Evolutionary conservation across 768 basidiomycete genomes (phyloP).

Genomic region (Phanerochaete sordida): DNA sequence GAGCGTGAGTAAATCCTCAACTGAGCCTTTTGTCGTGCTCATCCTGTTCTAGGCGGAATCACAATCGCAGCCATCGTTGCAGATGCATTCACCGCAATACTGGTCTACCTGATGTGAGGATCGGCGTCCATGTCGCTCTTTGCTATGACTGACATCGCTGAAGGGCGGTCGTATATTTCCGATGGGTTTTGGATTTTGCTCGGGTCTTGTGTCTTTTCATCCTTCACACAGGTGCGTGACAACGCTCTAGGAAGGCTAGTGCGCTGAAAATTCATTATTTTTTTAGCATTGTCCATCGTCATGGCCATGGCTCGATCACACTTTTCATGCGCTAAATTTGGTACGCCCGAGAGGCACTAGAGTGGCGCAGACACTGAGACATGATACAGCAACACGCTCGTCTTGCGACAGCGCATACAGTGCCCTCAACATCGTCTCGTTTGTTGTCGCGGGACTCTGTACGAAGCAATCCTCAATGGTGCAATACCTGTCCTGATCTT

Average conservation of each 20-base stretch:
- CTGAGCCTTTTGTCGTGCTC: neutral
- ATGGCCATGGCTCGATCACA: conserved; percentile 6
- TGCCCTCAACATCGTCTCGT: conserved; percentile 14
- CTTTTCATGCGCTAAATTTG: conserved; percentile 22
- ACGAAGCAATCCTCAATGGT: neutral
- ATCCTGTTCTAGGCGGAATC: conserved; percentile 16
- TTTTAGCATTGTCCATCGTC: too few relatives aligned
- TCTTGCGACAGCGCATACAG: conserved; percentile 19
- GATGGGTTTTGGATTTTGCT: conserved; percentile 20
- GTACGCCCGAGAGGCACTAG: conserved; percentile 9
- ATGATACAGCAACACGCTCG: neutral
- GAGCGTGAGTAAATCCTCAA: conserved; percentile 17
- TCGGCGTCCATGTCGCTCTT: neutral
- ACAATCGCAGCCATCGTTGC: conserved; percentile 18
- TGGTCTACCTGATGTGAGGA: conserved; percentile 26
- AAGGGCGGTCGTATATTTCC: conserved; percentile 25
- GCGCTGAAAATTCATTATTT: too few relatives aligned
- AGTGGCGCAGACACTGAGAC: neutral
- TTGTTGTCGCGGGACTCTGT: conserved; percentile 22
- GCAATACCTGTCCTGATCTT: neutral
- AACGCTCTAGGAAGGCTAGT: too few relatives aligned
- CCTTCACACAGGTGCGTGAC: conserved; percentile 20
- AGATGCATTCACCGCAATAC: conserved; percentile 18
- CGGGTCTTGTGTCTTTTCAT: conserved; percentile 20
- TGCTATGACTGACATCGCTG: neutral